phyloP scores from a whole-genome alignment of 2,329 filamentous ascomycete genomes.

The Rhynchosporium secalis region DNA sequence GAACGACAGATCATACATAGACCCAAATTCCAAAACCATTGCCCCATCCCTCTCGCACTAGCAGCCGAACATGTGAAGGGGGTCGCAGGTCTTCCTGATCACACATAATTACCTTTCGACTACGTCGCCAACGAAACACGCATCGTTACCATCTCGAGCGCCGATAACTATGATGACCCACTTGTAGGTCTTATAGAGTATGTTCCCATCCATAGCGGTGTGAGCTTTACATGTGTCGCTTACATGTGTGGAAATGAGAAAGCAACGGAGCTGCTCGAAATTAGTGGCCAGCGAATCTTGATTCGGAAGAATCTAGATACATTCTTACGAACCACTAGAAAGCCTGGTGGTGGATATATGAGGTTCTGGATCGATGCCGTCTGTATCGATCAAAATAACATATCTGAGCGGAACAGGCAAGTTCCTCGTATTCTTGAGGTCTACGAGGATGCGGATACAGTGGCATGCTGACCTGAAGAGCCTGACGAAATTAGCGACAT shows the following conservation, averaged over 20 bases:
- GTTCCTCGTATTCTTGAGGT: constrained; percentile 23
- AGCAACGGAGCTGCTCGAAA: constrained; percentile 6
- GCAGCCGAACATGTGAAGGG: constrained; percentile 7
- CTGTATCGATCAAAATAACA: constrained; percentile 24
- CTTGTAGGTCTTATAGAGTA: constrained; percentile 16
- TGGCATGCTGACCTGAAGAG: constrained; percentile 17
- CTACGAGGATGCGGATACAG: constrained; percentile 19
- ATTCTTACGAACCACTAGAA: constrained; percentile 11
- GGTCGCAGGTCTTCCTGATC: neutral
- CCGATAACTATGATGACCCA: constrained; percentile 16
- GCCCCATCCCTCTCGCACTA: constrained; percentile 10
- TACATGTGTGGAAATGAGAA: constrained; percentile 25
- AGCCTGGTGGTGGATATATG: neutral
- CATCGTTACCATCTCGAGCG: constrained; percentile 13
- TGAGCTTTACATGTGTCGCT: constrained; percentile 17
- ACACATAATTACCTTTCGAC: constrained; percentile 19
- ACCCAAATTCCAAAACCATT: constrained; percentile 5
- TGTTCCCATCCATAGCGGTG: constrained; percentile 14
- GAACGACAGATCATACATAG: neutral
- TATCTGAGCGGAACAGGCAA: constrained; percentile 20
- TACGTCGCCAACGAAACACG: constrained; percentile 19
- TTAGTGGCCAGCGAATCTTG: constrained; percentile 19
- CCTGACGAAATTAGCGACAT: constrained; percentile 12
- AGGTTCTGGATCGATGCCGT: constrained; percentile 26
- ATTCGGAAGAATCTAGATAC: constrained; percentile 22